Conservation (phyloP, 495 filamentous ascomycete genomes). For the Penicillium atrosanguineum region DNA sequence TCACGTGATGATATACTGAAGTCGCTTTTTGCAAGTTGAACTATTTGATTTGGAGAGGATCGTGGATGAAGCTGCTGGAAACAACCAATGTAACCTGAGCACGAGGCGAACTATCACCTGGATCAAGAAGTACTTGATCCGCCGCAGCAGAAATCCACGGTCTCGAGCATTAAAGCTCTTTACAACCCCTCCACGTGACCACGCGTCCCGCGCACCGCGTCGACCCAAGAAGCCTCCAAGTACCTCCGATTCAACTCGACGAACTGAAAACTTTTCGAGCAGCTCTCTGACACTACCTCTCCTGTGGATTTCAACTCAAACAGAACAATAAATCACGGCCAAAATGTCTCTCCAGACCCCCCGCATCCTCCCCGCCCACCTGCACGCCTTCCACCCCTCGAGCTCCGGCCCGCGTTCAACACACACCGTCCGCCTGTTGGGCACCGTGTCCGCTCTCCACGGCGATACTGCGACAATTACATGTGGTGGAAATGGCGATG, state of each 20-base stretch:
- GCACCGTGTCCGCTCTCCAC: slow-evolving; percentile 75
- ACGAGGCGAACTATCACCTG: background rate
- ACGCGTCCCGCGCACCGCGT: slow-evolving; percentile 29
- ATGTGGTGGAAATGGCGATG: slow-evolving; percentile 60
- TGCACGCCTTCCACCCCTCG: slow-evolving; percentile 60
- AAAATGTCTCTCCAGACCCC: slow-evolving; percentile 59
- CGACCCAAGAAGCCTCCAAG: slow-evolving; percentile 1
- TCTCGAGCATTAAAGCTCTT: background rate
- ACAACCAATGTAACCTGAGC: background rate
- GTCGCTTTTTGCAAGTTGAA: background rate
- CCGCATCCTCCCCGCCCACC: slow-evolving; percentile 65
- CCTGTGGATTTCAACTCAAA: fast-evolving
- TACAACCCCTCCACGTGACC: slow-evolving; percentile 20
- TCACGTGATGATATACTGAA: slow-evolving; percentile 13
- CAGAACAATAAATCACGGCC: background rate
- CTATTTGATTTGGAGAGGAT: background rate
- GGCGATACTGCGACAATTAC: slow-evolving; percentile 80
- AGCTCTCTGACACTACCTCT: background rate
- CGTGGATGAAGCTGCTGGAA: background rate
- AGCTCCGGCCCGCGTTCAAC: slow-evolving; percentile 35
- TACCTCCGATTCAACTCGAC: background rate
- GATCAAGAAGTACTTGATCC: too few relatives aligned
- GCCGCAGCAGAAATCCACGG: background rate
- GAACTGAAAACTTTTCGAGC: background rate
- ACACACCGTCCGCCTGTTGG: slow-evolving; percentile 78